phyloP scores from a whole-genome alignment of 1,139 yeast genomes.

The Diutina siamensis region DNA sequence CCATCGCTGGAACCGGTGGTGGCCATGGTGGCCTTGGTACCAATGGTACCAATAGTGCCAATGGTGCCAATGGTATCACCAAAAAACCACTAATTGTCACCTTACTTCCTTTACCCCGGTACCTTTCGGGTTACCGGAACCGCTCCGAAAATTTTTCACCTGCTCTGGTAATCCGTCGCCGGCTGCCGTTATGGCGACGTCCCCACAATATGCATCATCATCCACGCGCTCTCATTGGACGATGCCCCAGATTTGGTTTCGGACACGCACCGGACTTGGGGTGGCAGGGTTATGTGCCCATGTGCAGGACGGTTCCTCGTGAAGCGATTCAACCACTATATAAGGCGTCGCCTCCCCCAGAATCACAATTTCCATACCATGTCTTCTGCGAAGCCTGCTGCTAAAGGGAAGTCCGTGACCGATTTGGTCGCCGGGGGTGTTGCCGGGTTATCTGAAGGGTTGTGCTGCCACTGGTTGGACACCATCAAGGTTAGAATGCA shows the following conservation, averaged over 20 bases:
- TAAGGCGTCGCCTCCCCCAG: background rate
- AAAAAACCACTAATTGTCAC: too few relatives aligned
- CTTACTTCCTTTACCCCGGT: background rate
- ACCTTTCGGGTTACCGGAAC: background rate
- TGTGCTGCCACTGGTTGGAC: constrained; percentile 90
- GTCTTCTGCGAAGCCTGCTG: constrained; percentile 10
- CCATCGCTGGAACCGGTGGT: too few relatives aligned
- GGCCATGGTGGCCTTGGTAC: too few relatives aligned
- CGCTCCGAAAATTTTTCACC: background rate
- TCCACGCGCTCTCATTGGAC: background rate
- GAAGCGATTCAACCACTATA: background rate
- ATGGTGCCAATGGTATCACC: too few relatives aligned
- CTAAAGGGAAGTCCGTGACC: constrained; percentile 37
- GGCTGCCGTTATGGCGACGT: background rate
- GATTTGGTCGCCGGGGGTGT: constrained; percentile 94
- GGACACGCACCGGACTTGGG: background rate
- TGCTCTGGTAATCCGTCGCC: background rate
- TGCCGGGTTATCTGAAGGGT: constrained; percentile 93
- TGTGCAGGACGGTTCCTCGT: background rate
- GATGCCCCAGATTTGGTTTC: background rate
- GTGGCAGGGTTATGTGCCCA: too few relatives aligned
- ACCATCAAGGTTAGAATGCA: constrained; percentile 98
- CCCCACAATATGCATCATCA: background rate
- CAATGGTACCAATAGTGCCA: too few relatives aligned
- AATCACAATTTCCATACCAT: too few relatives aligned